Percentiles rank a stretch among this genome's conserved stretches.
phyloP scores from a whole-genome alignment of 306 rosid genomes.

The Quercus variabilis region DNA sequence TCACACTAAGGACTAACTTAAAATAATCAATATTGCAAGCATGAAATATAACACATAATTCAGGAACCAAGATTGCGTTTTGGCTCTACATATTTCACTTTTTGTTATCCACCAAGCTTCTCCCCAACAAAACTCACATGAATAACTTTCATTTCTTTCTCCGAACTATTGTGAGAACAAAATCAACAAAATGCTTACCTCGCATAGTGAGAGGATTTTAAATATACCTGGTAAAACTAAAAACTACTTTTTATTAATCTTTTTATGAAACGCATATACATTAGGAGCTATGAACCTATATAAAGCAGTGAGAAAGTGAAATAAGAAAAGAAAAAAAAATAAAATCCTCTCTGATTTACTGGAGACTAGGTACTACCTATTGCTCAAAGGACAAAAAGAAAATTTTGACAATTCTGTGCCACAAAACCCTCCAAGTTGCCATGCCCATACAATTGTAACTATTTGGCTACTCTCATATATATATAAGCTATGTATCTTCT shows the following conservation, averaged over 20 bases:
- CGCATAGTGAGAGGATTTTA: too few relatives aligned
- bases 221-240: too few relatives aligned
- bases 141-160: too few relatives aligned
- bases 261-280: background rate
- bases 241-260: background rate
- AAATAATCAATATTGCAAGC: too few relatives aligned
- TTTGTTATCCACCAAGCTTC: too few relatives aligned
- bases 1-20: too few relatives aligned
- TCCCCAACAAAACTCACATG: too few relatives aligned
- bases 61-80: too few relatives aligned
- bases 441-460: slow-evolving; percentile 12
- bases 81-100: too few relatives aligned
- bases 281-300: background rate
- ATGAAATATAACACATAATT: too few relatives aligned
- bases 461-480: background rate
- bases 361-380: slow-evolving; percentile 15
- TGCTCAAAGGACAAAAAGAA: slow-evolving; percentile 21
- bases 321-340: background rate
- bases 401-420: background rate
- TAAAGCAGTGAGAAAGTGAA: background rate
- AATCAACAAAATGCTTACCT: background rate
- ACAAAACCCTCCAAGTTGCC: slow-evolving; percentile 19
- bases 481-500: background rate
- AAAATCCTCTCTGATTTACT: slow-evolving; percentile 17
- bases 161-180: background rate